Evolutionary conservation across 2,329 filamentous ascomycete species (phyloP).

Genomic region (Colletotrichum aenigma): DNA sequence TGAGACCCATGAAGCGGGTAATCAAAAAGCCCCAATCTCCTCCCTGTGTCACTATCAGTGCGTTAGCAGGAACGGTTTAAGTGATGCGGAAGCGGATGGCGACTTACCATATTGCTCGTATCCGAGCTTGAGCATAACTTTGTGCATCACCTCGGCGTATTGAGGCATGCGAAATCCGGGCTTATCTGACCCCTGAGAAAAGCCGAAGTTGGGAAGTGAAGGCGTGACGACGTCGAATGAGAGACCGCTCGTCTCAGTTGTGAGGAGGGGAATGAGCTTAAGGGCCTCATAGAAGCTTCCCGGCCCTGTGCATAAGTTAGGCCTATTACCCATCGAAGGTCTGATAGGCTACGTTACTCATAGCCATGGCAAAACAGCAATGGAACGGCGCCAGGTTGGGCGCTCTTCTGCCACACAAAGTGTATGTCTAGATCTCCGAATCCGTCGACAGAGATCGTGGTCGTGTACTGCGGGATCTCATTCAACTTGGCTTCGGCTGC

Average conservation of each 20-base stretch:
- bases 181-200: conserved; percentile 44
- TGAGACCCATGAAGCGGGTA: conserved; percentile 62
- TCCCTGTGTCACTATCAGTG: conserved; percentile 55
- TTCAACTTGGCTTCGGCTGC: conserved; percentile 63
- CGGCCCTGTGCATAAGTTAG: conserved; percentile 46
- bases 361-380: conserved; percentile 73
- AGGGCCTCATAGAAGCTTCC: conserved; percentile 71
- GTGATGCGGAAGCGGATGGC: conserved; percentile 1
- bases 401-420: conserved; percentile 64
- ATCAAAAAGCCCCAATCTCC: conserved; percentile 76
- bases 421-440: conserved; percentile 67
- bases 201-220: conserved; percentile 59
- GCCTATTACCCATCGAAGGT: not conserved
- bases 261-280: conserved; percentile 61
- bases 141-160: conserved; percentile 62
- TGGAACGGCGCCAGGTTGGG: conserved; percentile 59
- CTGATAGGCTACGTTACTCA: conserved; percentile 26
- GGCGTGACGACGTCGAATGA: conserved; percentile 64
- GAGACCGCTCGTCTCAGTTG: conserved; percentile 35
- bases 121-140: conserved; percentile 71
- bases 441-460: conserved; percentile 55
- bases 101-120: conserved; percentile 61
- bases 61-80: not conserved
- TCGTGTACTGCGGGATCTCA: conserved; percentile 60
- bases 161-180: conserved; percentile 35